Percentiles rank a stretch among this genome's conserved stretches.
These are phyloP conservation scores for Penicillium angulare DNA, from an alignment of 495 filamentous ascomycete genomes.

Conservation along the genomic window DNA sequence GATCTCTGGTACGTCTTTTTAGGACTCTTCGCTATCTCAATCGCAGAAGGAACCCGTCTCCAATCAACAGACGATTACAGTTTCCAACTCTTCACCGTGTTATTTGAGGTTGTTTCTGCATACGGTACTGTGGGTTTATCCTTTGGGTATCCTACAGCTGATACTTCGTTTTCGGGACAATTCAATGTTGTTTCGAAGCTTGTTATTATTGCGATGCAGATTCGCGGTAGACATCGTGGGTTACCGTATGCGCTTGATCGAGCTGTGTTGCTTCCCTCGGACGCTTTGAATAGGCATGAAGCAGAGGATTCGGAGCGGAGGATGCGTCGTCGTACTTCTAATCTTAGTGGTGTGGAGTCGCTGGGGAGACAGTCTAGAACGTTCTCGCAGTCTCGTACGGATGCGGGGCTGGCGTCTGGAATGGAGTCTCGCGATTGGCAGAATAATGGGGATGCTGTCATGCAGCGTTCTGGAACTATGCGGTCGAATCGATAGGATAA, in stretches of 20 bases:
- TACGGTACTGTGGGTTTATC: slow-evolving; percentile 94
- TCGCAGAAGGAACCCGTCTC: slow-evolving; percentile 70
- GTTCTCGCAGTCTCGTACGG: slow-evolving; percentile 22
- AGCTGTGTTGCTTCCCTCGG: slow-evolving; percentile 80
- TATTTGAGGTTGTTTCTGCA: slow-evolving; percentile 89
- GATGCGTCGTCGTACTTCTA: slow-evolving; percentile 55
- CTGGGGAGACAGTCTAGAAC: slow-evolving; percentile 25
- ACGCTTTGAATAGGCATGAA: slow-evolving; percentile 70
- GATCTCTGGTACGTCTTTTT: slow-evolving; percentile 94
- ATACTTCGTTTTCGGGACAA: slow-evolving; percentile 76
- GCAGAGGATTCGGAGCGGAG: slow-evolving; percentile 55
- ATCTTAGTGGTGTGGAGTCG: slow-evolving; percentile 42
- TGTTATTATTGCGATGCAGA: slow-evolving; percentile 89
- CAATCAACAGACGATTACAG: slow-evolving; percentile 53
- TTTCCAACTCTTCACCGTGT: slow-evolving; percentile 76
- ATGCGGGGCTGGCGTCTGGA: slow-evolving; percentile 27
- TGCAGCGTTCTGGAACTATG: slow-evolving; percentile 32
- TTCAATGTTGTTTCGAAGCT: slow-evolving; percentile 83
- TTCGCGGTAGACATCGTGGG: slow-evolving; percentile 88
- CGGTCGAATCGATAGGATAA: slow-evolving; percentile 24
- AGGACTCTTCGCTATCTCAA: slow-evolving; percentile 82
- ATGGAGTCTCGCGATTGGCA: slow-evolving; percentile 28
- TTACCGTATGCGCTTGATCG: slow-evolving; percentile 89
- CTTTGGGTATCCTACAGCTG: slow-evolving; percentile 71
- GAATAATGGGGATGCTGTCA: slow-evolving; percentile 18